A percentile compares a stretch with the other conserved stretches of the same genome.
Evolutionary conservation across 2,329 filamentous ascomycete species (phyloP).

Genomic region (Cladophialophora chaetospira): DNA sequence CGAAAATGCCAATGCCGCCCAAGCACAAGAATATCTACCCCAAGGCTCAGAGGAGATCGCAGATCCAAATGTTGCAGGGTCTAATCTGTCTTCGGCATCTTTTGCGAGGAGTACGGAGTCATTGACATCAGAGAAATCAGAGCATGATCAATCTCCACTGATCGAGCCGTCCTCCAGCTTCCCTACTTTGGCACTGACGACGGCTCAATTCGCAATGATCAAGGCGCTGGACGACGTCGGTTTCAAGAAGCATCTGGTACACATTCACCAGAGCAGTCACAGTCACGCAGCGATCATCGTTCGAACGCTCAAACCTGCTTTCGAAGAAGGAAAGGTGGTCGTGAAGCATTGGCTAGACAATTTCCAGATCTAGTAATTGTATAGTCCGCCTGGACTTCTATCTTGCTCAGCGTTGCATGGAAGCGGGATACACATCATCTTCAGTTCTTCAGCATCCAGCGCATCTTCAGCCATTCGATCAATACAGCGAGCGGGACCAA

Average conservation of each 20-base stretch:
- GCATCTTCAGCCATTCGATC: neutral
- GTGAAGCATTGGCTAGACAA: slow-evolving; percentile 77
- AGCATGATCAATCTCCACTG: slow-evolving; percentile 28
- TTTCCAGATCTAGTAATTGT: slow-evolving; percentile 62
- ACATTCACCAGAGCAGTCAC: slow-evolving; percentile 66
- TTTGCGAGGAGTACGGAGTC: slow-evolving; percentile 20
- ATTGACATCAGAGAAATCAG: slow-evolving; percentile 35
- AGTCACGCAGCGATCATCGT: slow-evolving; percentile 91
- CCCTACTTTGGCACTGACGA: slow-evolving; percentile 75
- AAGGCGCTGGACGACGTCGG: slow-evolving; percentile 68
- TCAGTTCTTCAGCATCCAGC: neutral
- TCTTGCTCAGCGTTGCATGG: neutral
- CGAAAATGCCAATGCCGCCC: slow-evolving; percentile 69
- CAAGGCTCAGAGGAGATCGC: slow-evolving; percentile 55
- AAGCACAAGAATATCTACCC: slow-evolving; percentile 71
- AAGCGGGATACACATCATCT: neutral
- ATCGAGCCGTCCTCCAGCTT: slow-evolving; percentile 45
- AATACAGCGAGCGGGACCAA: neutral
- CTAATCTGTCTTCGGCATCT: slow-evolving; percentile 7
- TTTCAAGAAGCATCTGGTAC: slow-evolving; percentile 59
- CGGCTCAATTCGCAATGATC: slow-evolving; percentile 84
- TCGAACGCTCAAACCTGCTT: slow-evolving; percentile 65
- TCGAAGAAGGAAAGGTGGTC: slow-evolving; percentile 76
- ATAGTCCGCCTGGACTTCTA: neutral
- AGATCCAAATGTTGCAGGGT: slow-evolving; percentile 12